These are phyloP conservation scores for Luzula sylvatica DNA, from an alignment of 176 grass and related monocot species.

Conservation along the genomic window DNA sequence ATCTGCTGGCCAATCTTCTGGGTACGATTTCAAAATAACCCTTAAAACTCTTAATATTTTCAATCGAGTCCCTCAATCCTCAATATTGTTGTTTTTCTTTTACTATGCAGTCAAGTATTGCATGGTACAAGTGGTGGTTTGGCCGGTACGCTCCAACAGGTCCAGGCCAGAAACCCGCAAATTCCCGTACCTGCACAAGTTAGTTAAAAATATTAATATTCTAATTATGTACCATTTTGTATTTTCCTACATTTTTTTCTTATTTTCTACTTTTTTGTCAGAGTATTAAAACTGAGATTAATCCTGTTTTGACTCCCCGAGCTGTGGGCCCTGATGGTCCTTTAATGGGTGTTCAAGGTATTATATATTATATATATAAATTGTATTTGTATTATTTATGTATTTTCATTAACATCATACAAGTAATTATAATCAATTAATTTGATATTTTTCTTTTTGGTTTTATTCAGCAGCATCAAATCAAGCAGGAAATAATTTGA, in stretches of 20 bases:
- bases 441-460: constrained; percentile 16
- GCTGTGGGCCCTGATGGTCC: constrained; percentile 65
- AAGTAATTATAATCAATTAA: constrained; percentile 7
- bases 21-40: constrained; percentile 30
- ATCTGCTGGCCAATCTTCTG: constrained; percentile 79
- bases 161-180: constrained; percentile 74
- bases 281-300: constrained; percentile 90
- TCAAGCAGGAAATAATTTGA: constrained; percentile 89
- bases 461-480: constrained; percentile 60
- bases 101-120: constrained; percentile 64
- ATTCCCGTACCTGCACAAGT: constrained; percentile 82
- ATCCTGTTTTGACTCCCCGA: constrained; percentile 75
- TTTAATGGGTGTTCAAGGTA: constrained; percentile 87
- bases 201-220: background rate
- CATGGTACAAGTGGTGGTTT: constrained; percentile 76
- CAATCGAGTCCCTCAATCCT: no score
- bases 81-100: background rate
- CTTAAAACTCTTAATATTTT: no score
- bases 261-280: constrained; percentile 21
- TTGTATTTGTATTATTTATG: background rate
- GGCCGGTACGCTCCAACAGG: constrained; percentile 63
- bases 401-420: no score
- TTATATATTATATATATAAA: constrained; percentile 8
- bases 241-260: constrained; percentile 4
- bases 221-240: constrained; percentile 11